phyloP scores from a whole-genome alignment of 1,284 basidiomycete genomes.

The Naganishia sp. region DNA sequence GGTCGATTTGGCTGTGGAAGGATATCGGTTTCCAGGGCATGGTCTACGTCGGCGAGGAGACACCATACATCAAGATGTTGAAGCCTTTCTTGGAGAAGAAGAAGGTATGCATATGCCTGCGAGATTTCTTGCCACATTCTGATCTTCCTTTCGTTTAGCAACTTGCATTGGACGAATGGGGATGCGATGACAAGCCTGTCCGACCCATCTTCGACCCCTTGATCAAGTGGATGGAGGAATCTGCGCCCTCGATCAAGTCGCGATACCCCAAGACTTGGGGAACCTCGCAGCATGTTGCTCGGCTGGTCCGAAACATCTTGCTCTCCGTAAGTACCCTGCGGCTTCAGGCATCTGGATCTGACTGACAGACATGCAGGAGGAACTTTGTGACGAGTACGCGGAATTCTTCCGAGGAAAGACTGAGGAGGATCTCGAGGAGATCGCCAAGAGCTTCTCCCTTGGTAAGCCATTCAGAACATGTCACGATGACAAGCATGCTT shows the following conservation, averaged over 20 bases:
- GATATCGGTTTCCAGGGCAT: constrained; percentile 56
- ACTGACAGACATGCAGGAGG: constrained; percentile 52
- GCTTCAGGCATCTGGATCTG: too few relatives aligned
- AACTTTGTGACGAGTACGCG: constrained; percentile 66
- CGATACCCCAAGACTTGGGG: constrained; percentile 50
- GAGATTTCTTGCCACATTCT: too few relatives aligned
- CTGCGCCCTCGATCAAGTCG: constrained; percentile 44
- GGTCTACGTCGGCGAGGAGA: constrained; percentile 67
- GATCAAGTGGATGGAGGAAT: constrained; percentile 58
- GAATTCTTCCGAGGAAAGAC: constrained; percentile 63
- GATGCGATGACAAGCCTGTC: constrained; percentile 54
- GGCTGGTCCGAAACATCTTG: constrained; percentile 64
- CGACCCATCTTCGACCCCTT: constrained; percentile 64
- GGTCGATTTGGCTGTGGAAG: constrained; percentile 85
- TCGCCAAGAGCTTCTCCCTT: constrained; percentile 66
- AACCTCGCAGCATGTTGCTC: constrained; percentile 51
- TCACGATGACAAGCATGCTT: neutral
- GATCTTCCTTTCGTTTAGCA: constrained; percentile 46
- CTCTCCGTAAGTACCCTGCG: constrained; percentile 54
- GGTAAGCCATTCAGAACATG: constrained; percentile 34
- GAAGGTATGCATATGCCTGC: constrained; percentile 38
- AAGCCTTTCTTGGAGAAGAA: constrained; percentile 65
- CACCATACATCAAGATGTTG: constrained; percentile 69
- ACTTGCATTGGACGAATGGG: constrained; percentile 68
- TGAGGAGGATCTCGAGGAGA: constrained; percentile 61